Conservation (phyloP, 768 basidiomycete genomes). For the Termitomyces sp. region DNA sequence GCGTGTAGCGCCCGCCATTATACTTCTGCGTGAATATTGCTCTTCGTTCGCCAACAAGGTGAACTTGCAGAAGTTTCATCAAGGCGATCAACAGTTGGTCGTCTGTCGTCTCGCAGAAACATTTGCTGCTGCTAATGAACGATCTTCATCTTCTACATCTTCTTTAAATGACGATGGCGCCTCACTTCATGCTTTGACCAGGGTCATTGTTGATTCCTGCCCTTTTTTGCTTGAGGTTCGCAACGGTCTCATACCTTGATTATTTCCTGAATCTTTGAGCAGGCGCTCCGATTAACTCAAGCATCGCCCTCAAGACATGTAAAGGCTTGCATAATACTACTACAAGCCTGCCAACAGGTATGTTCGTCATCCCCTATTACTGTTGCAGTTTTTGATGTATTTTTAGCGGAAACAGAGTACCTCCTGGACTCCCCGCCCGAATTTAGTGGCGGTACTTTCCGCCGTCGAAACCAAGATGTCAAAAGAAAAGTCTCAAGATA, state of each 20-base stretch:
- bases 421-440: conserved; percentile 43
- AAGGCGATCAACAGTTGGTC: conserved; percentile 43
- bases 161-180: conserved; percentile 19
- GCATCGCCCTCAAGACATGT: conserved; percentile 28
- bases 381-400: neutral
- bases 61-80: conserved; percentile 43
- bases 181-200: conserved; percentile 36
- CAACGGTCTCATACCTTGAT: conserved; percentile 5
- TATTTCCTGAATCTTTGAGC: conserved; percentile 1
- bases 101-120: conserved; percentile 46
- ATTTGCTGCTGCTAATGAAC: conserved; percentile 37
- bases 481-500: conserved; percentile 25
- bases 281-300: conserved; percentile 33
- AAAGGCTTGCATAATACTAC: conserved; percentile 37
- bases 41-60: conserved; percentile 41
- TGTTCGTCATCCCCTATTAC: conserved; percentile 14
- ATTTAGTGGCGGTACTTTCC: conserved; percentile 36
- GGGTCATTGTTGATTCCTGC: conserved; percentile 50
- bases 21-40: conserved; percentile 55
- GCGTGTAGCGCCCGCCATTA: conserved; percentile 39
- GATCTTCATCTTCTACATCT: conserved; percentile 24
- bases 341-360: conserved; percentile 45
- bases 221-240: conserved; percentile 49
- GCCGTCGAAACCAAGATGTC: conserved; percentile 26
- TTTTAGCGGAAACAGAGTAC: conserved; percentile 40